A percentile compares a stretch with the other conserved stretches of the same genome.
Conservation (phyloP, 163 green algal genomes). For the Coccomyxa subellipsoidea region DNA sequence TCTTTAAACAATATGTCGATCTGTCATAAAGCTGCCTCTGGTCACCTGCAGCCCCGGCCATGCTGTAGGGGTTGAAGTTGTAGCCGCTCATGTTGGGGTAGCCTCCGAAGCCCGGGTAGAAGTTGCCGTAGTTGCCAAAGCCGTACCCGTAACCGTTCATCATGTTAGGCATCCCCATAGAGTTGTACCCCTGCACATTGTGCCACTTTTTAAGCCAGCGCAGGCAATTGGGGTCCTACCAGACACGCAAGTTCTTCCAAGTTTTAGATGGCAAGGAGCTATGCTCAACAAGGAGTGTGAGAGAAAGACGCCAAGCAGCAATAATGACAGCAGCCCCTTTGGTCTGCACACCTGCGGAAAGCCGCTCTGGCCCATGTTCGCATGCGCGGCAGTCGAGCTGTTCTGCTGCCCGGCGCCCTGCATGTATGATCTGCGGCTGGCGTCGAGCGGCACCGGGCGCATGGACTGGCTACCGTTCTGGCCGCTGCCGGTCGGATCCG, state of each 20-base stretch:
- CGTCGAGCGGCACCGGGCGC: not conserved
- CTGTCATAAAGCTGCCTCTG: not conserved
- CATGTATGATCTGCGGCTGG: not conserved
- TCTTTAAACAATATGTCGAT: no score
- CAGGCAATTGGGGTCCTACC: no score
- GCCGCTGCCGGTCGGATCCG: not conserved
- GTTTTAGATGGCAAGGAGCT: no score
- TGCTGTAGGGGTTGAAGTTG: not conserved
- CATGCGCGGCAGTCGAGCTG: not conserved
- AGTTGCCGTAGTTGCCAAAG: not conserved
- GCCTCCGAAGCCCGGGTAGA: not conserved
- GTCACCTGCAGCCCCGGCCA: not conserved
- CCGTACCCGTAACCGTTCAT: not conserved
- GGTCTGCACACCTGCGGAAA: no score
- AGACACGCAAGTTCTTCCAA: no score
- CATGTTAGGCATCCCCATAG: not conserved
- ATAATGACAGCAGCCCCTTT: no score
- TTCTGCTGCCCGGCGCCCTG: not conserved
- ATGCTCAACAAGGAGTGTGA: no score
- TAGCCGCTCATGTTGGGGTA: not conserved
- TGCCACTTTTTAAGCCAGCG: no score
- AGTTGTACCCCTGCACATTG: not conserved
- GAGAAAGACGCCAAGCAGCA: no score
- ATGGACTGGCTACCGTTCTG: not conserved
- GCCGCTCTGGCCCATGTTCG: no score